A percentile compares a stretch with the other conserved stretches of the same genome.
Conservation (phyloP, 495 filamentous ascomycete species). For the Entonaema liquescens region DNA sequence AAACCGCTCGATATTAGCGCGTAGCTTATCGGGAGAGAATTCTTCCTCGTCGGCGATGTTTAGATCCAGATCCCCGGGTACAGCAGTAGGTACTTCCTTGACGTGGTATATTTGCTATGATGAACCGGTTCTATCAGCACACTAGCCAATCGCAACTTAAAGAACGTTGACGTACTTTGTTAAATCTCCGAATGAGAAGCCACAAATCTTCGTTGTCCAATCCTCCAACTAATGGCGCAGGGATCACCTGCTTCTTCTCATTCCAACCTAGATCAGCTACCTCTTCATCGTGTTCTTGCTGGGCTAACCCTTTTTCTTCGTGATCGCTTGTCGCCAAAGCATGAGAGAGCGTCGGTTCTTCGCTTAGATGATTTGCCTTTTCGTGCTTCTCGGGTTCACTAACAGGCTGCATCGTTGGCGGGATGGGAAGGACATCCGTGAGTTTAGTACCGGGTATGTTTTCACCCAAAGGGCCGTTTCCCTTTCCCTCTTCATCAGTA, state of each 20-base stretch:
- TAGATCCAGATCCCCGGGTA: constrained; percentile 72
- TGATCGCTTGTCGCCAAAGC: constrained; percentile 47
- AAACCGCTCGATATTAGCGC: constrained; percentile 80
- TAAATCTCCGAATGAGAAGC: constrained; percentile 80
- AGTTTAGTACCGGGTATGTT: not conserved
- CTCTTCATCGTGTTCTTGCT: constrained; percentile 45
- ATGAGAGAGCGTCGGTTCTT: constrained; percentile 51
- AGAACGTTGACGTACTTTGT: constrained; percentile 66
- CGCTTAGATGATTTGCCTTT: constrained; percentile 41
- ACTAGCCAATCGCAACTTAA: not conserved
- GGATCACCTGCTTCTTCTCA: constrained; percentile 64
- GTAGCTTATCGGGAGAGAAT: constrained; percentile 86
- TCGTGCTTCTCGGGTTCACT: constrained; percentile 35
- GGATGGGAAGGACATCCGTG: constrained; percentile 50
- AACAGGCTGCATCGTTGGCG: constrained; percentile 44
- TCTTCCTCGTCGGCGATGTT: constrained; percentile 83
- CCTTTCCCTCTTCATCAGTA: constrained; percentile 5
- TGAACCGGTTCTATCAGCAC: not conserved
- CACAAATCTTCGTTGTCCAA: constrained; percentile 86
- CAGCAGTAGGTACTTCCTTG: constrained; percentile 66
- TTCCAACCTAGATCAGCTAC: constrained; percentile 80
- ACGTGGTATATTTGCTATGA: constrained; percentile 87
- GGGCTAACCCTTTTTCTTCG: constrained; percentile 47
- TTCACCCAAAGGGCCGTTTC: not conserved
- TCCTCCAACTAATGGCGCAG: constrained; percentile 72